A percentile compares a stretch with the other conserved stretches of the same genome.
Evolutionary conservation across 805 yeast species (phyloP).

Genomic region (Ogataea dorogensis): DNA sequence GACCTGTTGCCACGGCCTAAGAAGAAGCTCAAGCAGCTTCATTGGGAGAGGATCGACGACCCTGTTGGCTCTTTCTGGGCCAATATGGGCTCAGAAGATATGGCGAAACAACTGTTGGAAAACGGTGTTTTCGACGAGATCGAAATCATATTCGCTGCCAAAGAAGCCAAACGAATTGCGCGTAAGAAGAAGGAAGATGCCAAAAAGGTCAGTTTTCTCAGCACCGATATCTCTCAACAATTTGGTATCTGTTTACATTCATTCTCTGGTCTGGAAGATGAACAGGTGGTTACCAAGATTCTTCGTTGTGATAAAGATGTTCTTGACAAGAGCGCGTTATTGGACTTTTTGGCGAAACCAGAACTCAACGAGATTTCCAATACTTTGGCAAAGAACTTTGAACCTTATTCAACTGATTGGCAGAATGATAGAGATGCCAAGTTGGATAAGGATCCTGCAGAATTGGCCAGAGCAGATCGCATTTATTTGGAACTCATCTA

Average conservation of each 20-base stretch:
- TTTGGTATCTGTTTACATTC: conserved; percentile 91
- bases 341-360: conserved; percentile 80
- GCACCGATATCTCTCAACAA: conserved; percentile 88
- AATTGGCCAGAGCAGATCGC: conserved; percentile 84
- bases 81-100: conserved; percentile 53
- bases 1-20: conserved; percentile 66
- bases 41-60: conserved; percentile 91
- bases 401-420: conserved; percentile 80
- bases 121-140: conserved; percentile 82
- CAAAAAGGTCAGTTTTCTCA: conserved; percentile 63
- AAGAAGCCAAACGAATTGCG: conserved; percentile 55
- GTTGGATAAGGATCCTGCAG: conserved; percentile 70
- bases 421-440: conserved; percentile 37
- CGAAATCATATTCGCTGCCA: conserved; percentile 85
- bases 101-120: conserved; percentile 62
- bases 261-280: conserved; percentile 60
- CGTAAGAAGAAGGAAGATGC: conserved; percentile 46
- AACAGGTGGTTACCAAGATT: conserved; percentile 65
- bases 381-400: conserved; percentile 65
- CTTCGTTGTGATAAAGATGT: conserved; percentile 75
- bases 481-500: conserved; percentile 78
- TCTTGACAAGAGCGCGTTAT: conserved; percentile 63
- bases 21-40: conserved; percentile 85
- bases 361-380: conserved; percentile 75
- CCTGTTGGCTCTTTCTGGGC: conserved; percentile 89